Base-by-base conservation (phyloP, 192 early-diverging fungal genomes). In the Chytriomyces sp. region DNA sequence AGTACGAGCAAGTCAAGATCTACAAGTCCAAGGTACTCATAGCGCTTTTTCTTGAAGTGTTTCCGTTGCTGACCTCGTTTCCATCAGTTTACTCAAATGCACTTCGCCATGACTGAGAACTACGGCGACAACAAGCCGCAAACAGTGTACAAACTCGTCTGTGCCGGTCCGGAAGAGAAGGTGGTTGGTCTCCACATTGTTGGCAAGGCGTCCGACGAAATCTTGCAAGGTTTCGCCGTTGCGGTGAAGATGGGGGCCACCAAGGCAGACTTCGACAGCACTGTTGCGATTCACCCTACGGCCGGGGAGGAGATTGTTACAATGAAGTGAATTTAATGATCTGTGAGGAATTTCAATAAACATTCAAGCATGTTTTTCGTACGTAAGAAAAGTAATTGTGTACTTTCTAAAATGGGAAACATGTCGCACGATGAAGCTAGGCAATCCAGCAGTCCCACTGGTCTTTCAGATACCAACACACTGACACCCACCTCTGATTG, bases 191-290 rank as follows among this genome's bases (percentile, higher is more conserved):
- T 98, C 59, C 97, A 99, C 76, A 75, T 99, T 36, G 88, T 97
- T 59, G 97, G 97, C 39, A 85, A 85, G 59, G 93, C 89, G 4
- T 90, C 89, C 69, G 96, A 96, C 75, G 86, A 88, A 66, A 84
- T 88, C 65, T 77, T 99, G 63, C 95, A 99, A 86, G 96, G 97
- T 36, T 98, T 99, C 79, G 90, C 92, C 49, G 95, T 99, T 36
- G 97, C 97, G 25, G 78, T 99, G 59, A 94, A 95, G 81, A 98
- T 99, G 97, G 97, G 96, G 25, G 96, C 96, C n/a, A 97, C 93
- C 55, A 99, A 99, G 82, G 88, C 82, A n/a, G 93, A 99, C 77
- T 94, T 99, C 84, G 97, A 98, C 78, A 88, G 66, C 77, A 93
- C 91, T 41, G 94, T 99, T 49, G 97, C 97, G 25, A 96, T 98